Base-by-base conservation (phyloP, 192 early-diverging fungal species). In the Coemansia sp. region DNA sequence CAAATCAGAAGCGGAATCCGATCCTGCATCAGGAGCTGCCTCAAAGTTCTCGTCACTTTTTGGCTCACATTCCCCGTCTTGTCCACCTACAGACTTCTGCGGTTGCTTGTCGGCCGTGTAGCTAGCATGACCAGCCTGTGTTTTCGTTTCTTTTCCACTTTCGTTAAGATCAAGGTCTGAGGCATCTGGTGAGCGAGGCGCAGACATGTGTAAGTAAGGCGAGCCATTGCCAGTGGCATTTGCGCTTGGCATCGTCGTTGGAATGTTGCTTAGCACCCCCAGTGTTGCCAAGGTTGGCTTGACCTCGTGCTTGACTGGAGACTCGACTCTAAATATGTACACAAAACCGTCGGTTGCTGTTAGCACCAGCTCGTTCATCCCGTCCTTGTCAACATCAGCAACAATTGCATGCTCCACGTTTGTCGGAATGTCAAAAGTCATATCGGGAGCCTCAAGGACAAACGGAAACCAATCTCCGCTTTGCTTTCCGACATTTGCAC, bases 331-430 rank as follows among this genome's bases (percentile, higher is more conserved):
- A 56, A 81, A 84, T 63, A 80, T 77, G 66, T 84, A 81, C 61
- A 84, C 72, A 61, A 77, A 78, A 7, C 78, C 78, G 45, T 81
- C 83, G n/a, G 83, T 77, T 7, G 77, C 75, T 3, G 83, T 79
- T 29, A 84, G 59, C 29, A 84, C 70, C n/a, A 84, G 75, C 67
- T 84, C 83, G 58, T 84, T 84, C 31, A 71, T 48, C 6, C 83
- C 83, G 60, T 81, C 68, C 64, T 71, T 72, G 60, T 84, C 75
- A 10, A 80, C 59, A 31, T 84, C 83, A 2, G 74, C 71, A 16
- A 84, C 75, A 59, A 84, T 58, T 15, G 78, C 74, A 25, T 84
- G 77, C 64, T 84, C 83, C 28, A 81, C 78, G 25, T 84, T 84
- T 3, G 75, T 77, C 8, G 77, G 71, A 15, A 84, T 77, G 13